phyloP scores from a whole-genome alignment of 2,329 filamentous ascomycete genomes.

The Aspergillus hortae region DNA sequence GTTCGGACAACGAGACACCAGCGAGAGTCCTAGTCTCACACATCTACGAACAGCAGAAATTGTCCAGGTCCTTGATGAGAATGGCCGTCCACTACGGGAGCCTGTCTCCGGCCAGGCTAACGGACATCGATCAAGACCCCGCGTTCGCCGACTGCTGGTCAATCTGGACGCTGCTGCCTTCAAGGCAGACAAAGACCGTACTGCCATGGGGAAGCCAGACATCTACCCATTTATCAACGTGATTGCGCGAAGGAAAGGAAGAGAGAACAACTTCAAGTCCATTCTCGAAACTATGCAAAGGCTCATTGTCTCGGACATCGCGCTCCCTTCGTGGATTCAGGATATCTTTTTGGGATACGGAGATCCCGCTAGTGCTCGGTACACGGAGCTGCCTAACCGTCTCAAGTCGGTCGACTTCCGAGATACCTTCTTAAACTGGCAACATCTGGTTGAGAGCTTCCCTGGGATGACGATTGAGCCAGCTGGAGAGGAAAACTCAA shows the following conservation, averaged over 20 bases:
- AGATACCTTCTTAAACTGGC: slow-evolving; percentile 94
- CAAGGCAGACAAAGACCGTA: slow-evolving; percentile 67
- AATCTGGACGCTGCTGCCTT: slow-evolving; percentile 78
- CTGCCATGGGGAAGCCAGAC: slow-evolving; percentile 65
- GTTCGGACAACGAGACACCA: slow-evolving; percentile 16
- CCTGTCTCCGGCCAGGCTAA: slow-evolving; percentile 53
- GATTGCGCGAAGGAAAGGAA: slow-evolving; percentile 73
- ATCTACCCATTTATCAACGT: slow-evolving; percentile 84
- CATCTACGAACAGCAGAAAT: slow-evolving; percentile 79
- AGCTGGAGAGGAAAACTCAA: slow-evolving; percentile 64
- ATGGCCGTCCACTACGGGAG: slow-evolving; percentile 69
- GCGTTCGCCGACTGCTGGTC: slow-evolving; percentile 68
- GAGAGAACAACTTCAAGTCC: slow-evolving; percentile 97
- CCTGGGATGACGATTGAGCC: slow-evolving; percentile 85
- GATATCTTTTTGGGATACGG: slow-evolving; percentile 98
- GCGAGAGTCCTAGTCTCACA: slow-evolving; percentile 63
- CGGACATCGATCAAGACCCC: slow-evolving; percentile 56
- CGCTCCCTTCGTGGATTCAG: slow-evolving; percentile 85
- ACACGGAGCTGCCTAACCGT: slow-evolving; percentile 75
- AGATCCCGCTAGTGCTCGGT: slow-evolving; percentile 82
- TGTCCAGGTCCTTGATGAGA: slow-evolving; percentile 80
- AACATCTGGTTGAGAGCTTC: slow-evolving; percentile 84
- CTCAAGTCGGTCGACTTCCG: slow-evolving; percentile 80
- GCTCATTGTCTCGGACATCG: slow-evolving; percentile 78
- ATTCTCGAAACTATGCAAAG: slow-evolving; percentile 88